phyloP scores from a whole-genome alignment of 2,329 filamentous ascomycete species.

The Leptodontidium sp. region DNA sequence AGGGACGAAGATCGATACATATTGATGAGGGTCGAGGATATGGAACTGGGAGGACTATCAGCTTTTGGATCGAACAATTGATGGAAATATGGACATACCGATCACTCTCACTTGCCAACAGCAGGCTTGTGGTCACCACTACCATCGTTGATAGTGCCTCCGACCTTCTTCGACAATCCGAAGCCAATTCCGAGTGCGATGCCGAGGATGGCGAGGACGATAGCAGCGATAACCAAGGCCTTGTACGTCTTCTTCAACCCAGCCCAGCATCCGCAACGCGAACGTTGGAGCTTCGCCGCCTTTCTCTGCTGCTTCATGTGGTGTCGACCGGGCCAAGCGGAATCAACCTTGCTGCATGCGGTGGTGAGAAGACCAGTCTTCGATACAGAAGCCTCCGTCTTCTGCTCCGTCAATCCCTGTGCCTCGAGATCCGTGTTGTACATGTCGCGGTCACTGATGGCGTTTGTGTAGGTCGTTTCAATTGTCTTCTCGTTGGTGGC shows the following conservation, averaged over 20 bases:
- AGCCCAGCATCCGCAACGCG: constrained; percentile 32
- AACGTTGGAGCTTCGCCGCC: constrained; percentile 28
- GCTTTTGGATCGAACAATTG: neutral
- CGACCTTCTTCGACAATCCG: constrained; percentile 28
- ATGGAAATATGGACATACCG: constrained; percentile 3
- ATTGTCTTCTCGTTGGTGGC: constrained; percentile 25
- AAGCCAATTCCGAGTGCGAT: constrained; percentile 34
- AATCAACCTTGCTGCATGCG: constrained; percentile 29
- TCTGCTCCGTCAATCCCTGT: constrained; percentile 29
- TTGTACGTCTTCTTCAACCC: constrained; percentile 32
- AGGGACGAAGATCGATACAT: constrained; percentile 10
- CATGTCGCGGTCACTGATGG: constrained; percentile 6
- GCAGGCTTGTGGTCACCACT: constrained; percentile 28
- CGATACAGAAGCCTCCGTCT: constrained; percentile 22
- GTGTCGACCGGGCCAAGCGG: constrained; percentile 33
- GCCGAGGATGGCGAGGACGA: constrained; percentile 32
- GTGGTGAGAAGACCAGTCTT: constrained; percentile 28
- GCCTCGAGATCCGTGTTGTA: constrained; percentile 32
- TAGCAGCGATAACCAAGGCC: constrained; percentile 26
- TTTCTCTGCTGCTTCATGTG: constrained; percentile 33
- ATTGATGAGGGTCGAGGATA: neutral
- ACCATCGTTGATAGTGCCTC: constrained; percentile 25
- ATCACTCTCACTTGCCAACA: constrained; percentile 24
- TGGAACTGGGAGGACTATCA: constrained; percentile 9
- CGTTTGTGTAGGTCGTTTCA: neutral